phyloP scores from a whole-genome alignment of 495 filamentous ascomycete species.

The Tuber borchii region DNA sequence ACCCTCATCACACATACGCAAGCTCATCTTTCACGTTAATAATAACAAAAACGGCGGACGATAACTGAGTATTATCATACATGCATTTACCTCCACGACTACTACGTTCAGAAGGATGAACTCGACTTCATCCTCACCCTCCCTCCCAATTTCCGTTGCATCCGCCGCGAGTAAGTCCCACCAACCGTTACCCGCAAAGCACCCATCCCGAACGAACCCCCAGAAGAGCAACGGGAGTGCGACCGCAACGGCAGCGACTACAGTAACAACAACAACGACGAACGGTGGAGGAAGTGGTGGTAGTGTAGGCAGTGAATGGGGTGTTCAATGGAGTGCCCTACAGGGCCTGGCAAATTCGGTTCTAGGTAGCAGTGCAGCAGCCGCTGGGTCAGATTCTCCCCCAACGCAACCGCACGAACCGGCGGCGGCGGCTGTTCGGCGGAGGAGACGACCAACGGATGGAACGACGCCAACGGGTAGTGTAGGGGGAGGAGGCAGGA shows the following conservation, averaged over 20 bases:
- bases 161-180: not conserved
- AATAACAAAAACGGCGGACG: not conserved
- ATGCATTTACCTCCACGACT: constrained; percentile 5
- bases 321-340: constrained; percentile 36
- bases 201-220: constrained; percentile 2
- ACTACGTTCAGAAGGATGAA: constrained; percentile 6
- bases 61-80: not conserved
- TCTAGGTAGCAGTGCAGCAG: constrained; percentile 27
- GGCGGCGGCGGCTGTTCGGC: constrained; percentile 8
- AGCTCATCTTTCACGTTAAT: not conserved
- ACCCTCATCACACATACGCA: constrained; percentile 1
- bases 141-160: not conserved
- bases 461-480: constrained; percentile 17
- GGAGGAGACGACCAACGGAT: constrained; percentile 11
- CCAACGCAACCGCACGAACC: constrained; percentile 9
- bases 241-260: not conserved
- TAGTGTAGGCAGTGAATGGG: constrained; percentile 19
- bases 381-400: constrained; percentile 7
- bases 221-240: not conserved
- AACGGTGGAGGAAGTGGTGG: constrained; percentile 9
- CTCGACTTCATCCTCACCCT: not conserved
- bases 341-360: constrained; percentile 43
- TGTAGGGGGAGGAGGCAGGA: constrained; percentile 29
- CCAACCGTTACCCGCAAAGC: constrained; percentile 6
- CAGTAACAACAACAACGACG: not conserved